phyloP scores from a whole-genome alignment of 257 asterid genomes.

The Ehretia macrophylla region DNA sequence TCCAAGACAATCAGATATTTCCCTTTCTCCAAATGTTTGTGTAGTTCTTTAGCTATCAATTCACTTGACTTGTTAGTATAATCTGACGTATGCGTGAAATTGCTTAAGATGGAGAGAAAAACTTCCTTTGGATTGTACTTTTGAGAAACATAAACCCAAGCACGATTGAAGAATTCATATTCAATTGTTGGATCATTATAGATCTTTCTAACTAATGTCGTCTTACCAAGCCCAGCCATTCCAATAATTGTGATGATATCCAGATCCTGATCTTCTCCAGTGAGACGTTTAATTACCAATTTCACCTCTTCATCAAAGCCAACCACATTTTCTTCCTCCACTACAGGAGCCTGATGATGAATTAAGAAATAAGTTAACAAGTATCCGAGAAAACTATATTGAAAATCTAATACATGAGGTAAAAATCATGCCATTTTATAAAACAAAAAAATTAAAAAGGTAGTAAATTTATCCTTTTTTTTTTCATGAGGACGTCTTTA shows the following conservation, averaged over 20 bases:
- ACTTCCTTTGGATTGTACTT: conserved; percentile 19
- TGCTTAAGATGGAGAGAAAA: conserved; percentile 17
- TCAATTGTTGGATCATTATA: conserved; percentile 7
- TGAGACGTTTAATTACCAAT: conserved; percentile 8
- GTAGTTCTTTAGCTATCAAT: conserved; percentile 8
- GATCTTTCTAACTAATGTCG: conserved; percentile 10
- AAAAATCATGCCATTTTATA: background rate
- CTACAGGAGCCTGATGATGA: conserved; percentile 1
- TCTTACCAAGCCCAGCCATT: conserved; percentile 21
- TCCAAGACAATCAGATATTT: conserved; percentile 44
- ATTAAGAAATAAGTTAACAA: background rate
- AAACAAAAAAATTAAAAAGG: too few species aligned
- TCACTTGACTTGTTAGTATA: conserved; percentile 4
- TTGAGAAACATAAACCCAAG: conserved; percentile 23
- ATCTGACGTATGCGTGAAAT: conserved; percentile 9
- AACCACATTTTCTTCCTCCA: conserved; percentile 24
- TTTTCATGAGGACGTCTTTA: too few species aligned
- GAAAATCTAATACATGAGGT: background rate
- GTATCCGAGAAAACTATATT: background rate
- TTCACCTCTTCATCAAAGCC: conserved; percentile 22
- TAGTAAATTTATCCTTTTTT: too few species aligned
- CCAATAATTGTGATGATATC: conserved; percentile 21
- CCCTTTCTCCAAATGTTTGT: background rate
- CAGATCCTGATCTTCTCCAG: background rate
- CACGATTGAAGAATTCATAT: conserved; percentile 5